Base-by-base conservation (phyloP, 352 stramenopile genomes). In the Pythium aquatile region DNA sequence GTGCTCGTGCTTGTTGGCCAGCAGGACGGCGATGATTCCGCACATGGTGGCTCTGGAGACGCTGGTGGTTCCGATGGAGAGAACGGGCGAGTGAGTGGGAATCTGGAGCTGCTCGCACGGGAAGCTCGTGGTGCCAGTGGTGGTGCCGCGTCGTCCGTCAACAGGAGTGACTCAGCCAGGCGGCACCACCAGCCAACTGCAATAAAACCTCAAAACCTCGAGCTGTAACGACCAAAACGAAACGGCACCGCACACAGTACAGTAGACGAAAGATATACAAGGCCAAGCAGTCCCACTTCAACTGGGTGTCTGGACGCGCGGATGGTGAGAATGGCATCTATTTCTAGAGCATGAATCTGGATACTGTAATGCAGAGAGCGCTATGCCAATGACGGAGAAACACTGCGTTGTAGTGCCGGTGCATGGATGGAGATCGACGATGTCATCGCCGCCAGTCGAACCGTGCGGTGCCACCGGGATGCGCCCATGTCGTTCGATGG, bases 1-100 rank as follows among this genome's bases (percentile, higher is more conserved):
- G 84, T 97, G 87, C 69, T 91, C 81, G 73, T 98, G 83, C 78
- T 97, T 91, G 78, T 99, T 93, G 54, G 96, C 93, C 48, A 99
- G 84, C 60, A 99, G 71, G 55, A 99, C 79, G 52, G 91, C 97
- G 54, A 99, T 96, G 74, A 99, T 99, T 68, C 97, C 97, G 77
- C 97, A 99, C 97, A 99, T 99, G 69, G 57, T 81, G 66, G 24
- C 37, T 17, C 37, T 44, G 28, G 30, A 17, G 10, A n/a, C 20
- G 29, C 10, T 32, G 63, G 24, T 4, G 26, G 55, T 16, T 17
- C 11, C 14, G 51, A 29, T 33, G 52, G 47, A 57, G 53, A 49
- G 17, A 40, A 37, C 42, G n/a, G 42, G 4, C 42, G 52, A 40
- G 52, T 17, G 51, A 58, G 39, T 26, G 30, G 24, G 35, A 8